Evolutionary conservation across 495 filamentous ascomycete species (phyloP), one percentile per base, ranked within the genome.

Genomic region (Podospora bellae-mahoneyi): DNA sequence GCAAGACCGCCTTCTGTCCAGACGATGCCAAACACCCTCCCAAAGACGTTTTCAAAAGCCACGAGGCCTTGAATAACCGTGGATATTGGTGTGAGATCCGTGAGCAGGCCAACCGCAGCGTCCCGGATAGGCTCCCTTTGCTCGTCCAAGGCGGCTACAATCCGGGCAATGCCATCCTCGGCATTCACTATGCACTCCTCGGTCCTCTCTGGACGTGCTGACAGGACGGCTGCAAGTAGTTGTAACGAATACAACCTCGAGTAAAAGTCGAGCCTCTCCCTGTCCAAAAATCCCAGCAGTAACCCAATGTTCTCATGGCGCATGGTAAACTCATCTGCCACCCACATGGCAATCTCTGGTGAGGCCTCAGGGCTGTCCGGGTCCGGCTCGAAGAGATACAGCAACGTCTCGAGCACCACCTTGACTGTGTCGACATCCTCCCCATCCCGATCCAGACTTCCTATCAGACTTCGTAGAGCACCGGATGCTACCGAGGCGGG

Each of bases 401-500:
- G 82, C 73, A 99, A 81, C 61, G 95, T 98, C 84, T 99, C 95
- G 69, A 99, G 82, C 66, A 95, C 91, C 67, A 96, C 88, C 79
- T 97, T 97, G 74, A 92, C 89, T 23, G 95, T 98, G 78, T 99
- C 95, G 71, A 96, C 91, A 88, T 99, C 95, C 76, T 97, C 93
- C 27, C 87, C 87, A 84, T 98, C 95, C 78, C 92, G 91, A 64
- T 85, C 87, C 62, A 99, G 81, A 71, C 91, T 91, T 56, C 84
- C 87, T 72, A 99, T 98, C 68, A 99, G 84, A 65, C 89, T 91
- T 66, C 93, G 87, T 30, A 99, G 82, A 26, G 92, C 90, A 56
- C 92, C 94, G 0, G 93, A 97, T 13, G 95, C 93, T n/a, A 99
- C 95, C 13, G 92, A 94, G 26, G 96, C 95, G 39, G 96, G 96